These are phyloP conservation scores for Lachnellula willkommii DNA, from an alignment of 2,329 filamentous ascomycete genomes.

Conservation along the genomic window DNA sequence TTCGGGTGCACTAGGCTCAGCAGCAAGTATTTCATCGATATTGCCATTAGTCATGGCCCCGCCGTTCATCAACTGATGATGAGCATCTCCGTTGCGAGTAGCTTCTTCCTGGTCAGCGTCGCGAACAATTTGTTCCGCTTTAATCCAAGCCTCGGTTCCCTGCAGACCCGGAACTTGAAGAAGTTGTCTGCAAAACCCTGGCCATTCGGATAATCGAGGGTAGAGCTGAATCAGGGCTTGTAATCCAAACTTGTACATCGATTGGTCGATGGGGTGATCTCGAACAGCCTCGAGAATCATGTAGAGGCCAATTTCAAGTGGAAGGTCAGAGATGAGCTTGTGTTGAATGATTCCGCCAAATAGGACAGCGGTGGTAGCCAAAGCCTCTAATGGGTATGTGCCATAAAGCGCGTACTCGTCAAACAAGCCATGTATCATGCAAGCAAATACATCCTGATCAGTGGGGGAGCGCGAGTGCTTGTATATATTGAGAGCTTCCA, in stretches of 20 bases:
- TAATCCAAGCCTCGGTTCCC: constrained; percentile 77
- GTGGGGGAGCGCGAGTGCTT: constrained; percentile 78
- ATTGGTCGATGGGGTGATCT: constrained; percentile 73
- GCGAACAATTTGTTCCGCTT: constrained; percentile 73
- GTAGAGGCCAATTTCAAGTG: constrained; percentile 86
- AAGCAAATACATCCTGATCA: constrained; percentile 93
- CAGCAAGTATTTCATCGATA: constrained; percentile 53
- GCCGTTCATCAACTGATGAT: constrained; percentile 36
- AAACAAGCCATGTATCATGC: constrained; percentile 97
- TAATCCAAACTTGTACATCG: constrained; percentile 97
- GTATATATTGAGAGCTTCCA: constrained; percentile 77
- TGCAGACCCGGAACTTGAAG: constrained; percentile 76
- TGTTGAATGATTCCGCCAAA: constrained; percentile 96
- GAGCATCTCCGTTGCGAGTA: constrained; percentile 47
- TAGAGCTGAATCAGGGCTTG: constrained; percentile 90
- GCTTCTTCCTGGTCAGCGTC: constrained; percentile 57
- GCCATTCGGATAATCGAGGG: constrained; percentile 82
- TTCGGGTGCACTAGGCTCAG: constrained; percentile 60
- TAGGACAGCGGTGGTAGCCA: constrained; percentile 91
- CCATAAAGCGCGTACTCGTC: constrained; percentile 95
- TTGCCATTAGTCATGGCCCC: constrained; percentile 63
- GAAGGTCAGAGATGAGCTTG: constrained; percentile 82
- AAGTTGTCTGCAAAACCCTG: constrained; percentile 84
- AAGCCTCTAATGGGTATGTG: constrained; percentile 90
- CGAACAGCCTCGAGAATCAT: constrained; percentile 97